Base-by-base conservation (phyloP, 2,329 filamentous ascomycete species). In the Phaeosphaeriaceae sp. region DNA sequence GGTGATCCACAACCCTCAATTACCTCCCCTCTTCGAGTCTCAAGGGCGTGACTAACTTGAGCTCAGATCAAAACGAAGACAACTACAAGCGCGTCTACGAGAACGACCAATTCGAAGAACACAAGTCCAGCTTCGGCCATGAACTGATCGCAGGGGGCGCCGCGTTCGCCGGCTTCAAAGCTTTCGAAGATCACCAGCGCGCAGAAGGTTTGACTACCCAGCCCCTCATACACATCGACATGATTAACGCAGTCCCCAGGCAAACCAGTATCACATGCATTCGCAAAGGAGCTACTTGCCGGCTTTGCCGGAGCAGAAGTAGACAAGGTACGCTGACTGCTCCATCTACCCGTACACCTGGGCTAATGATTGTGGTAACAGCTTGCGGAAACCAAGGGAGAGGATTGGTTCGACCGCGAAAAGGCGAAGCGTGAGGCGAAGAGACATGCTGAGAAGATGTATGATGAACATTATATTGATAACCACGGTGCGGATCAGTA, bases 151-250 rank as follows among this genome's bases (percentile, higher is more conserved):
- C 86, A 58, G 88, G 88, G 55, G 90, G 85, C 49, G 89, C 89
- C 49, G 85, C 87, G 54, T 93, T 93, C 70, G 87, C 84, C 57
- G 90, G 86, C 64, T 88, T 93, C 83, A 91, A 91, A 80, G 78
- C 86, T 17, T 92, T 86, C 65, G 89, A 92, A 76, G 86, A 92
- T 73, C 79, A 83, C 64, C 87, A 92, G 77, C 86, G 87, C 66
- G 79, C 76, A 48, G 79, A 89, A 71, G 89, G 86, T 85, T 77
- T 20, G 77, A 65, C 29, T 6, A 2, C 6, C 12, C 23, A 8
- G 2, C 13, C 18, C 11, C 15, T 11, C 6, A 3, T 26, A 4
- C 11, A 57, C 32, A 13, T 29, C 3, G 3, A 16, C 20, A 34
- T 15, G 15, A 20, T 44, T 56, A 16, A 58, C 39, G 28, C 15